phyloP scores from a whole-genome alignment of 139 green algal species.

The Chlamydomonas sphaeroides region DNA sequence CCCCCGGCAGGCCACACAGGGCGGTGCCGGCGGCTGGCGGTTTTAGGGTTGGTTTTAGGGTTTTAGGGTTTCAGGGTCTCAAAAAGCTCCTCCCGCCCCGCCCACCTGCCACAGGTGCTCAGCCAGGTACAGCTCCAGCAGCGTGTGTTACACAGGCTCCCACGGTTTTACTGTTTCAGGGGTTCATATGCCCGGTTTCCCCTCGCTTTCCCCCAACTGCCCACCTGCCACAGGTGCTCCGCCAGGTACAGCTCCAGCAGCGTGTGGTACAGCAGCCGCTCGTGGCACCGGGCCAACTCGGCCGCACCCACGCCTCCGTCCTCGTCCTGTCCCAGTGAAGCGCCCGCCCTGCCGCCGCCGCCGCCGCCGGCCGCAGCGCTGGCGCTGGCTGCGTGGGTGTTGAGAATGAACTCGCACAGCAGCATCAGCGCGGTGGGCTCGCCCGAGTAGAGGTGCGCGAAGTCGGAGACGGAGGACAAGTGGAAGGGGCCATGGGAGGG shows the following conservation, averaged over 20 bases:
- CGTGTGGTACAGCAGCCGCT: slow-evolving; percentile 83
- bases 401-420: slow-evolving; percentile 87
- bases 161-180: too few species aligned
- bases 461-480: slow-evolving; percentile 79
- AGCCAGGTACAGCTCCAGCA: slow-evolving; percentile 90
- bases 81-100: not conserved
- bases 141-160: slow-evolving; percentile 80
- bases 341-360: too few species aligned
- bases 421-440: slow-evolving; percentile 79
- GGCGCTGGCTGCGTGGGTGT: slow-evolving; percentile 48
- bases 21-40: too few species aligned
- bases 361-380: too few species aligned
- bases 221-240: slow-evolving; percentile 26
- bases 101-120: slow-evolving; percentile 27
- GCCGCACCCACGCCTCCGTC: not conserved
- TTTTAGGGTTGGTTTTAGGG: too few species aligned
- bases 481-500: slow-evolving; percentile 14
- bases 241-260: slow-evolving; percentile 90
- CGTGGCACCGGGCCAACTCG: not conserved
- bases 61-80: too few species aligned
- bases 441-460: slow-evolving; percentile 86
- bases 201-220: not conserved
- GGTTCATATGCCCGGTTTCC: not conserved
- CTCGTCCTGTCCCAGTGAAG: too few species aligned
- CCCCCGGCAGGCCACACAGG: too few species aligned